phyloP scores from a whole-genome alignment of 73 alveolate species.

The Stentor coeruleus region DNA sequence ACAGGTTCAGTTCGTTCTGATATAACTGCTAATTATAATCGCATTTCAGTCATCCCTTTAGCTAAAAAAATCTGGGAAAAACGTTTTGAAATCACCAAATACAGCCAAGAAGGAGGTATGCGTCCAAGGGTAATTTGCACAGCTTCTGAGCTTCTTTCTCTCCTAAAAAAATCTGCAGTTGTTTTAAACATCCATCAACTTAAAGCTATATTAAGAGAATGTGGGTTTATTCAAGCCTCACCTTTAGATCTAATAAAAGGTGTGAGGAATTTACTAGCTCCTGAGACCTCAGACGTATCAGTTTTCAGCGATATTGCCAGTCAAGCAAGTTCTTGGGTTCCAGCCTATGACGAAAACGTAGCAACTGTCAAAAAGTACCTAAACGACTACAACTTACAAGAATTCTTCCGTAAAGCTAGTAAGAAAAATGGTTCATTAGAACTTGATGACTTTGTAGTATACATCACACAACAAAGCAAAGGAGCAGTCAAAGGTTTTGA shows the following conservation, averaged over 20 bases:
- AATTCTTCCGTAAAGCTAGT: background rate
- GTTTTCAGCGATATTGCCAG: slow-evolving; percentile 16
- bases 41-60: background rate
- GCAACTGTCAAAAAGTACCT: background rate
- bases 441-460: background rate
- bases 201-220: background rate
- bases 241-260: slow-evolving; percentile 6
- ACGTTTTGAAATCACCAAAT: background rate
- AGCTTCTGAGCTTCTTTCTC: background rate
- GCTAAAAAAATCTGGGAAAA: slow-evolving; percentile 16
- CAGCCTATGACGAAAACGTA: background rate
- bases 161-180: background rate
- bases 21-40: background rate
- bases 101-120: slow-evolving; percentile 16
- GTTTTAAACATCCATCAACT: slow-evolving; percentile 15
- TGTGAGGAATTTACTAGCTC: background rate
- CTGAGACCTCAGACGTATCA: background rate
- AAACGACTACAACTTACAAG: background rate
- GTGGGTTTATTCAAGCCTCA: background rate
- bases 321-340: background rate
- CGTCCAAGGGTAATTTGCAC: background rate
- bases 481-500: slow-evolving; percentile 13
- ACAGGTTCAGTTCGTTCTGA: slow-evolving; percentile 2
- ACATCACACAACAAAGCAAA: background rate
- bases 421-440: background rate